Evolutionary conservation across 768 basidiomycete species (phyloP).

Genomic region (Mycena olivaceomarginata): DNA sequence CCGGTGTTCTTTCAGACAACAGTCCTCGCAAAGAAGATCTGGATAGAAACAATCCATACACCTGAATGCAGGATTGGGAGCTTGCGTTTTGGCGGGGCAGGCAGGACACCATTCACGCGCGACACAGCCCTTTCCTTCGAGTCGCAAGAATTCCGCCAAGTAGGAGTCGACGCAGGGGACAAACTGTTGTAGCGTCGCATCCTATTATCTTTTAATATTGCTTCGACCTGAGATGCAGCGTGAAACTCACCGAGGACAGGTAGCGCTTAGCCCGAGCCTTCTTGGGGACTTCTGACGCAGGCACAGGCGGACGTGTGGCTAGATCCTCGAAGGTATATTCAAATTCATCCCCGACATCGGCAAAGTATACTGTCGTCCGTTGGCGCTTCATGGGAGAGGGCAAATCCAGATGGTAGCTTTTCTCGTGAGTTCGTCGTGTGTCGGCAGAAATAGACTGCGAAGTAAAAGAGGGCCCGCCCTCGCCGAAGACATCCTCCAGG

Average conservation of each 20-base stretch:
- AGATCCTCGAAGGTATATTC: slow-evolving; percentile 4
- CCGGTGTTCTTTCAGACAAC: background rate
- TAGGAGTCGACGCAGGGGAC: background rate
- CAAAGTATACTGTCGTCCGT: no score
- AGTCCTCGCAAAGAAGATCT: background rate
- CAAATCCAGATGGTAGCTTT: no score
- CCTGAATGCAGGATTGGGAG: background rate
- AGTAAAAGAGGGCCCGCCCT: no score
- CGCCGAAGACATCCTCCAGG: no score
- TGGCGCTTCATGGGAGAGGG: no score
- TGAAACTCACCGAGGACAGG: background rate
- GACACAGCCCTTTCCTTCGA: background rate
- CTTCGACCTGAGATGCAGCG: background rate
- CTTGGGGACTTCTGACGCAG: background rate
- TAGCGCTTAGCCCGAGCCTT: background rate
- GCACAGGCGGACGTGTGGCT: background rate
- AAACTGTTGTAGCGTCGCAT: no score
- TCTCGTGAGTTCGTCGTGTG: no score
- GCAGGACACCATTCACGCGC: background rate
- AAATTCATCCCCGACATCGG: background rate
- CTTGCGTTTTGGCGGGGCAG: background rate
- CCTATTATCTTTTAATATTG: no score
- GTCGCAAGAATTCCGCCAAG: background rate
- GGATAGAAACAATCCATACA: background rate
- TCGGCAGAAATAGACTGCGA: no score